Percentiles rank a stretch among this genome's conserved stretches.
Evolutionary conservation across 2,329 filamentous ascomycete species (phyloP).

Genomic region (Trichoderma endophyticum): DNA sequence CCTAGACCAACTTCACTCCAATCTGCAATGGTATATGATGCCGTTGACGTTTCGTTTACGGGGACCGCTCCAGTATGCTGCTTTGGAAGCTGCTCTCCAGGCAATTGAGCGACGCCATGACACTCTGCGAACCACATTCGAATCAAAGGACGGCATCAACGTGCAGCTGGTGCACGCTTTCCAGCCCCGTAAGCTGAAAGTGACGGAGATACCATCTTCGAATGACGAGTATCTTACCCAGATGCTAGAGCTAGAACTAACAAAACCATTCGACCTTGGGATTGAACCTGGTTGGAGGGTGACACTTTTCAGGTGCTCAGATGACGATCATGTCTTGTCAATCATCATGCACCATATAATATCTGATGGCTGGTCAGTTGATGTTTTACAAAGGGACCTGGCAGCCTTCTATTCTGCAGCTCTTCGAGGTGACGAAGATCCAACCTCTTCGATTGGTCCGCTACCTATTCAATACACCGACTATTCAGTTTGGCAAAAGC

Average conservation of each 20-base stretch:
- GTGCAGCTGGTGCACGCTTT: neutral
- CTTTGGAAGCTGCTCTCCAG: neutral
- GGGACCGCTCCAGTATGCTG: neutral
- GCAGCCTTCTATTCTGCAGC: neutral
- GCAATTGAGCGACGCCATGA: neutral
- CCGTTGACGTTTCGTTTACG: neutral
- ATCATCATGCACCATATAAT: neutral
- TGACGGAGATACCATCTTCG: neutral
- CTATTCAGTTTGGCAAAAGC: neutral
- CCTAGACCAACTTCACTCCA: neutral
- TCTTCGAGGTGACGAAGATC: neutral
- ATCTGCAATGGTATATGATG: neutral
- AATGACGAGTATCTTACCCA: neutral
- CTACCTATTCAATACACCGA: neutral
- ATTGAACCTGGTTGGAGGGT: neutral
- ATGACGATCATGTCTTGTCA: neutral
- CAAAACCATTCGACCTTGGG: neutral
- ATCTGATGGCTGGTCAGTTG: neutral
- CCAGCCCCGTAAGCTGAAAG: neutral
- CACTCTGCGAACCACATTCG: neutral
- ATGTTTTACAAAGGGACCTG: neutral
- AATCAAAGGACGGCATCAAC: neutral
- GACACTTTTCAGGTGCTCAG: neutral
- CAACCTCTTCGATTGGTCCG: neutral
- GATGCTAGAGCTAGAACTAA: neutral